Evolutionary conservation across 2,329 filamentous ascomycete genomes (phyloP), one percentile per base, ranked within the genome.

Genomic region (Tolypocladium album): DNA sequence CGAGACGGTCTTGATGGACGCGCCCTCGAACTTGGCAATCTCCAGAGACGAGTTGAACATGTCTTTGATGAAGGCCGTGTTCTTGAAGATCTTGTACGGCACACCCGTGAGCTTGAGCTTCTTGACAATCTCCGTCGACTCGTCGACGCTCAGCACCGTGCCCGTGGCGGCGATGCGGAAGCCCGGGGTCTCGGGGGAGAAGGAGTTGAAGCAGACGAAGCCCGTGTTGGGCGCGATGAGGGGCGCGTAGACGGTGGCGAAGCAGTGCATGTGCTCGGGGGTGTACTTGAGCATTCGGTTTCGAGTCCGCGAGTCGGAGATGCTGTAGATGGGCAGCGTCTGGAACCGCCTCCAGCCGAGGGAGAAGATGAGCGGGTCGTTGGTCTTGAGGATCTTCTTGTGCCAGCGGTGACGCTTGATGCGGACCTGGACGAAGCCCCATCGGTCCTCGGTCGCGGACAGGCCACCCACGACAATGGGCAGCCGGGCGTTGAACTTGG

Each of bases 201-300:
- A 88, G 9, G 88, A 90, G 74, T 97, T 91, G 65, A 97, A 91
- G 73, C 89, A 94, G 66, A 90, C 92, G 75, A 99, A 97, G 61
- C 93, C 92, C 2, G 93, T 96, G 74, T 96, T 97, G 15, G 95
- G 94, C 0, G 94, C 92, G 62, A 97, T 91, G 9, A 99, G 84
- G 0, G 95, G 94, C 0, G 92, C 94, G 70, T 96, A 97, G 75
- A 97, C 92, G 57, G 92, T 96, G 47, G 85, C 94, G 72, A 96
- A 96, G 77, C 95, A 99, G 77, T 97, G 94, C 92, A 97, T 97
- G 71, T 99, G 94, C 78, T 99, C 95, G 0, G 94, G 95, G 0
- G 93, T 97, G 75, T 99, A 99, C 75, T 99, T 99, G 63, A 99
- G 83, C 93, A 99, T 97, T 60, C 94, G 87, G 75, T 97, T 97